Percentiles rank a stretch among this genome's conserved stretches.
Conservation (phyloP, 441 rosid genomes). For the Populus trichocarpa region DNA sequence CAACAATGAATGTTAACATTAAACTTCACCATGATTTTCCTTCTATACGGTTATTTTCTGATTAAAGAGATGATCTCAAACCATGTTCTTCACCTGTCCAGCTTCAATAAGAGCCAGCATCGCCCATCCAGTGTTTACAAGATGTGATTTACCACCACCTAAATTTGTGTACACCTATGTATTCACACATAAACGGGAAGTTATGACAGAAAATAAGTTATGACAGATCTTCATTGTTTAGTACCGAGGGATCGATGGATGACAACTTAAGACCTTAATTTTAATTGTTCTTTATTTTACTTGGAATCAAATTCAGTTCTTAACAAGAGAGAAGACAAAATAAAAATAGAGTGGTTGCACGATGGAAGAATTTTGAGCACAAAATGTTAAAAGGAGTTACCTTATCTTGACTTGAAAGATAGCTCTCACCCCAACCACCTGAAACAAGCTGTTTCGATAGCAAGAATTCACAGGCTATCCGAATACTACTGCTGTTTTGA, state of each 20-base stretch:
- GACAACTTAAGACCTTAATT: too few relatives aligned
- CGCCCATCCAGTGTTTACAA: constrained; percentile 35
- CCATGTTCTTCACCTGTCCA: constrained; percentile 38
- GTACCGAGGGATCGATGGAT: too few relatives aligned
- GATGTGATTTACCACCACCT: constrained; percentile 11
- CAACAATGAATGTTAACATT: background rate
- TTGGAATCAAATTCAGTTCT: too few relatives aligned
- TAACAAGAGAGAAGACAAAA: too few relatives aligned
- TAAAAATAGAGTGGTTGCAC: too few relatives aligned
- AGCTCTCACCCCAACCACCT: constrained; percentile 83
- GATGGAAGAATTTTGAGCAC: too few relatives aligned
- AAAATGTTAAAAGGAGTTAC: constrained; percentile 7
- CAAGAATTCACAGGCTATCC: constrained; percentile 58
- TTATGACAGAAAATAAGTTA: too few relatives aligned
- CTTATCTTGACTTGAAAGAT: constrained; percentile 55
- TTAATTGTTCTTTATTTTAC: too few relatives aligned
- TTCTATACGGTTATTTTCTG: background rate
- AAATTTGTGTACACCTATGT: constrained; percentile 44
- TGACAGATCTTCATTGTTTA: too few relatives aligned
- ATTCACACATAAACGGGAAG: background rate
- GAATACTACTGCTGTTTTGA: constrained; percentile 25
- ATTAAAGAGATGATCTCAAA: background rate
- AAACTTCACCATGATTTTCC: too few relatives aligned
- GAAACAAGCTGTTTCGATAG: constrained; percentile 52
- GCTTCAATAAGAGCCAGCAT: constrained; percentile 34